A percentile compares a stretch with the other conserved stretches of the same genome.
Evolutionary conservation across 169 alveolate genomes (phyloP).

Genomic region (Hepatocystis sp.): DNA sequence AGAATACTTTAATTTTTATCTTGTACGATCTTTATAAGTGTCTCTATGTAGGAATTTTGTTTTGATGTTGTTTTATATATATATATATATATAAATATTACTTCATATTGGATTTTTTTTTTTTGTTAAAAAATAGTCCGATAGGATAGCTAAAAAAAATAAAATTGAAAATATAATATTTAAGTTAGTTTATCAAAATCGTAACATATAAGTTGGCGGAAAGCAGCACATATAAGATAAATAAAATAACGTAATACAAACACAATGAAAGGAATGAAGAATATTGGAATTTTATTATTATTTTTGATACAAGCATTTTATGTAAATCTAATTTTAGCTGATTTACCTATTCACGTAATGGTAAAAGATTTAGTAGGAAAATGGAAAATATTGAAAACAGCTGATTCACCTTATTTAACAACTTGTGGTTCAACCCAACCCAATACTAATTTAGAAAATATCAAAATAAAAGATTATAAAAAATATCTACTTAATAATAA

Average conservation of each 20-base stretch:
- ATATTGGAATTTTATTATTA: constrained; percentile 5
- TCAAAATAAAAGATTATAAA: constrained; percentile 55
- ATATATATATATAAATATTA: too few relatives aligned
- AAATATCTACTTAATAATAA: constrained; percentile 15
- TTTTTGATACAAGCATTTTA: constrained; percentile 24
- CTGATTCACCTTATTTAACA: constrained; percentile 16
- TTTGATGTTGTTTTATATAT: too few relatives aligned
- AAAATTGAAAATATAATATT: too few relatives aligned
- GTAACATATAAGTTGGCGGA: too few relatives aligned
- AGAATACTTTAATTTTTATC: too few relatives aligned
- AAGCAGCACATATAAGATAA: neutral
- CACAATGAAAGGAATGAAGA: constrained; percentile 14
- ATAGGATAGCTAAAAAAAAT: too few relatives aligned
- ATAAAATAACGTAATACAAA: neutral
- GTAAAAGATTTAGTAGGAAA: constrained; percentile 47
- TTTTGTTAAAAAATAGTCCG: too few relatives aligned
- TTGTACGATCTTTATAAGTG: too few relatives aligned
- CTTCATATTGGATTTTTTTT: too few relatives aligned
- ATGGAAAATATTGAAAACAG: constrained; percentile 45
- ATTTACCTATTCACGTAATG: constrained; percentile 62
- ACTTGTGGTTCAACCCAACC: constrained; percentile 76
- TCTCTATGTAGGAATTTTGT: too few relatives aligned
- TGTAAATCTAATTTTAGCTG: constrained; percentile 24
- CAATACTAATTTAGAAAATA: constrained; percentile 29
- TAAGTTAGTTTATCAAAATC: too few relatives aligned